These are phyloP conservation scores for Epichloe festucae DNA, from an alignment of 2,329 filamentous ascomycete genomes.

Conservation along the genomic window DNA sequence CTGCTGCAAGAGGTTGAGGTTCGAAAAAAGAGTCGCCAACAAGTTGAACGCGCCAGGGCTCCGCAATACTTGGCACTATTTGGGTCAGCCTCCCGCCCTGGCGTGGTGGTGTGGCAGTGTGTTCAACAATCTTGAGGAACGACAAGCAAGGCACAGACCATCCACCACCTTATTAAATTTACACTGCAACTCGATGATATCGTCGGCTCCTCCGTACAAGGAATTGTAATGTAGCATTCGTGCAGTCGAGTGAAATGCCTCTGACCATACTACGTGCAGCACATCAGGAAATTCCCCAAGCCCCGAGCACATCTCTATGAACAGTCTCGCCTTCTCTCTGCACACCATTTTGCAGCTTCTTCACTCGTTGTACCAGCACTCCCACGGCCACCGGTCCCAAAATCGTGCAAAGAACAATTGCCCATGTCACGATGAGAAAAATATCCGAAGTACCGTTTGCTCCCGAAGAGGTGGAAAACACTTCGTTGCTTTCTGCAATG, in stretches of 20 bases:
- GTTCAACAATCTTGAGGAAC: too few species aligned
- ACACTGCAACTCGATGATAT: too few species aligned
- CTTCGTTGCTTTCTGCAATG: slow-evolving; percentile 42
- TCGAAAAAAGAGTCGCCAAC: neutral
- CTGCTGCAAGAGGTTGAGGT: neutral
- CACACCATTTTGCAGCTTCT: slow-evolving; percentile 11
- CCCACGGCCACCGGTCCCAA: slow-evolving; percentile 36
- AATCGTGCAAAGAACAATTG: slow-evolving; percentile 41
- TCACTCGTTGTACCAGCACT: slow-evolving; percentile 30
- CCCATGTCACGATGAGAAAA: slow-evolving; percentile 42
- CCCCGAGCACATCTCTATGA: slow-evolving; percentile 1
- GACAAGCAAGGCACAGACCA: too few species aligned
- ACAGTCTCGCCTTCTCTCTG: slow-evolving; percentile 2
- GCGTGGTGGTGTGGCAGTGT: too few species aligned
- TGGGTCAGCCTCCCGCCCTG: too few species aligned
- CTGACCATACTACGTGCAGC: too few species aligned
- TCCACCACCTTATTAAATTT: too few species aligned
- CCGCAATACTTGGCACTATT: neutral
- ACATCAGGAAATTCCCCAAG: neutral
- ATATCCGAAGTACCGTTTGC: slow-evolving; percentile 22
- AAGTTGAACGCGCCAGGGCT: neutral
- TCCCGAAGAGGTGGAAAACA: slow-evolving; percentile 19
- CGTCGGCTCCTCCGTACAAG: too few species aligned
- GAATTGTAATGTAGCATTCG: too few species aligned
- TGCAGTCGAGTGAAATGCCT: too few species aligned